Conservation (phyloP, 2,329 filamentous ascomycete species). For the Dactylella cylindrospora region DNA sequence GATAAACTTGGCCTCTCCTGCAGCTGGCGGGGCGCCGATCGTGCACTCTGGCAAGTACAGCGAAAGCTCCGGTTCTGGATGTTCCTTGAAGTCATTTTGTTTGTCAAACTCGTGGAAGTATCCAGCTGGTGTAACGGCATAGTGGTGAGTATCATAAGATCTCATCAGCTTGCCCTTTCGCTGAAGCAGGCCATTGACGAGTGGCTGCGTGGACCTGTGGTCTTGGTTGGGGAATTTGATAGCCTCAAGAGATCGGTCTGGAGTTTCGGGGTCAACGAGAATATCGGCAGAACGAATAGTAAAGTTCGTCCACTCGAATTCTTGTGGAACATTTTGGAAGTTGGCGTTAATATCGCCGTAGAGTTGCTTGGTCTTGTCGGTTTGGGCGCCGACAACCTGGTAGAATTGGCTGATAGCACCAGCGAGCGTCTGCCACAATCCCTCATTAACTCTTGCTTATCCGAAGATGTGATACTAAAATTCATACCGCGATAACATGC, state of each 20-base stretch:
- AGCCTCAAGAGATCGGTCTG: slow-evolving; percentile 70
- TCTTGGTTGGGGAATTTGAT: slow-evolving; percentile 87
- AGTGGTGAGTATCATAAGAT: slow-evolving; percentile 79
- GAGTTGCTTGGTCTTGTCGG: slow-evolving; percentile 76
- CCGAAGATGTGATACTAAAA: too few species aligned
- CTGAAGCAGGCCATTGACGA: slow-evolving; percentile 86
- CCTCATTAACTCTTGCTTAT: neutral
- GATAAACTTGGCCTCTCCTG: slow-evolving; percentile 78
- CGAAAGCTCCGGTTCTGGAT: slow-evolving; percentile 80
- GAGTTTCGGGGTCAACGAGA: slow-evolving; percentile 74
- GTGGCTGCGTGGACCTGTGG: slow-evolving; percentile 73
- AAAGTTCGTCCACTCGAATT: slow-evolving; percentile 94
- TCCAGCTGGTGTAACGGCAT: slow-evolving; percentile 82
- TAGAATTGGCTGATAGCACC: slow-evolving; percentile 80
- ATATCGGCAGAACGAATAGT: slow-evolving; percentile 67
- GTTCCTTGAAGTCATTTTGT: slow-evolving; percentile 63
- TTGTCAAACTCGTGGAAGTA: slow-evolving; percentile 97
- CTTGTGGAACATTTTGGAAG: slow-evolving; percentile 72
- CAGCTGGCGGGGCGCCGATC: slow-evolving; percentile 62
- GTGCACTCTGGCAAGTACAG: slow-evolving; percentile 89
- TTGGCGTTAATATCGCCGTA: slow-evolving; percentile 76
- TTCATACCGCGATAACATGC: slow-evolving; percentile 64
- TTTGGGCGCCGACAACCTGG: slow-evolving; percentile 75
- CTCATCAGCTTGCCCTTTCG: slow-evolving; percentile 67
- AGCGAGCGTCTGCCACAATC: slow-evolving; percentile 67